These are phyloP conservation scores for Globisporangium sylvaticum DNA, from an alignment of 352 stramenopile species.

Conservation along the genomic window DNA sequence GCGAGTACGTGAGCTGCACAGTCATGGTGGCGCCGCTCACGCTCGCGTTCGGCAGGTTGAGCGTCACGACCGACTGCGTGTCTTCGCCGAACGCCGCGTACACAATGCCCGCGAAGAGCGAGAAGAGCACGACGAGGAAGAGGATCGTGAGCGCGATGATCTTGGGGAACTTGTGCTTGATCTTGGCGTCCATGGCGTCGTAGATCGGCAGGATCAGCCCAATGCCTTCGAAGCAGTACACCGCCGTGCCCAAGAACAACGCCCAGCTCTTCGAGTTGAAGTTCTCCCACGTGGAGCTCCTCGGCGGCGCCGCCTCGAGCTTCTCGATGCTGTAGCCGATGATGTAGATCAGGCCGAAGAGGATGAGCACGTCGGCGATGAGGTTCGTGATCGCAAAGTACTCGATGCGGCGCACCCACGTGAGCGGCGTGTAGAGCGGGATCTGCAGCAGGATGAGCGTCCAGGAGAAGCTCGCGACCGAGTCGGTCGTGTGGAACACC, in stretches of 20 bases:
- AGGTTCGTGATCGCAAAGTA: conserved; percentile 74
- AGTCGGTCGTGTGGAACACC: conserved; percentile 37
- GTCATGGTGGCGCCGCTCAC: conserved; percentile 52
- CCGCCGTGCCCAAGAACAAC: conserved; percentile 55
- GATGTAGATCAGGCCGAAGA: conserved; percentile 59
- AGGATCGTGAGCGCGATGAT: conserved; percentile 46
- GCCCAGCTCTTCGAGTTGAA: conserved; percentile 66
- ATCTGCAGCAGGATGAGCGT: conserved; percentile 62
- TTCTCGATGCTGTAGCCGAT: conserved; percentile 47
- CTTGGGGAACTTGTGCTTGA: conserved; percentile 58
- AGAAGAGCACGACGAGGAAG: conserved; percentile 54
- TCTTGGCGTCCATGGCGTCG: conserved; percentile 48
- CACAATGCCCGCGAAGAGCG: conserved; percentile 47
- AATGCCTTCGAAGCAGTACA: conserved; percentile 76
- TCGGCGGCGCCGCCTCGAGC: conserved; percentile 25
- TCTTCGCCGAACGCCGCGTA: conserved; percentile 50
- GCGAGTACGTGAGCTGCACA: conserved; percentile 60
- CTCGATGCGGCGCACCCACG: conserved; percentile 69
- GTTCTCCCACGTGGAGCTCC: conserved; percentile 45
- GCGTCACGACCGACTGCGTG: conserved; percentile 55
- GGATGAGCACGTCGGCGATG: conserved; percentile 54
- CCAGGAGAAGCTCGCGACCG: conserved; percentile 43
- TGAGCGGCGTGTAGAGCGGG: conserved; percentile 61
- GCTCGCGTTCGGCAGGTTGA: conserved; percentile 52
- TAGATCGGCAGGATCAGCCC: conserved; percentile 67